These are phyloP conservation scores for Przewalskia tangutica DNA, from an alignment of 257 asterid genomes.

Conservation along the genomic window DNA sequence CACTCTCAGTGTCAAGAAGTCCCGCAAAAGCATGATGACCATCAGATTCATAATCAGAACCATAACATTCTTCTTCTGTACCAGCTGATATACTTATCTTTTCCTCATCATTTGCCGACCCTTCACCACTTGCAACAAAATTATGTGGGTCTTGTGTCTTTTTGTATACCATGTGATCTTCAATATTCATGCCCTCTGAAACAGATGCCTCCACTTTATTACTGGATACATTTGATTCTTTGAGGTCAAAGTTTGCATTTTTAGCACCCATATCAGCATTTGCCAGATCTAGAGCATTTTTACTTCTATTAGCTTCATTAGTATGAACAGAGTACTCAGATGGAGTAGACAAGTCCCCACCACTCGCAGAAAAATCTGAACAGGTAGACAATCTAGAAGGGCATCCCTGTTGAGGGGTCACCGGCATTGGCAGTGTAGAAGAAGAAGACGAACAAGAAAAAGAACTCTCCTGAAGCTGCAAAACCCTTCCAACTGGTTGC, in stretches of 20 bases:
- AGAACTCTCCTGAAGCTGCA: constrained; percentile 46
- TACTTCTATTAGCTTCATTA: constrained; percentile 16
- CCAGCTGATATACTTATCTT: constrained; percentile 32
- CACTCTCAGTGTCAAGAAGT: constrained; percentile 8
- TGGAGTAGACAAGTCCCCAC: constrained; percentile 32
- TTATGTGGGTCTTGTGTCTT: constrained; percentile 23
- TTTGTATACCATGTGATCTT: constrained; percentile 14
- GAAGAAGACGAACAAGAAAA: constrained; percentile 31
- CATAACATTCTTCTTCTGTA: constrained; percentile 42
- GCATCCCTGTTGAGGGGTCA: constrained; percentile 37
- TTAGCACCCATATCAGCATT: constrained; percentile 5
- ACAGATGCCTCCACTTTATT: constrained; percentile 1
- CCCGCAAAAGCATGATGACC: constrained; percentile 27
- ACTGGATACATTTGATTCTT: constrained; percentile 20
- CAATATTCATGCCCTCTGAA: constrained; percentile 16
- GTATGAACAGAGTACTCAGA: constrained; percentile 37
- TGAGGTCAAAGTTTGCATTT: constrained; percentile 14
- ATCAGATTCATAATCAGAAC: constrained; percentile 50
- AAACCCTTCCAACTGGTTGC: constrained; percentile 31
- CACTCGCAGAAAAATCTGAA: constrained; percentile 37
- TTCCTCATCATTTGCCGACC: constrained; percentile 38
- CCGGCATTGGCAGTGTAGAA: constrained; percentile 29
- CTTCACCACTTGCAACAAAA: constrained; percentile 20
- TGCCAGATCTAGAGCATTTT: constrained; percentile 16
- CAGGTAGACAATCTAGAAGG: constrained; percentile 28